Evolutionary conservation across 768 basidiomycete species (phyloP), one percentile per base, ranked within the genome.

Genomic region (Infundibulicybe gibba): DNA sequence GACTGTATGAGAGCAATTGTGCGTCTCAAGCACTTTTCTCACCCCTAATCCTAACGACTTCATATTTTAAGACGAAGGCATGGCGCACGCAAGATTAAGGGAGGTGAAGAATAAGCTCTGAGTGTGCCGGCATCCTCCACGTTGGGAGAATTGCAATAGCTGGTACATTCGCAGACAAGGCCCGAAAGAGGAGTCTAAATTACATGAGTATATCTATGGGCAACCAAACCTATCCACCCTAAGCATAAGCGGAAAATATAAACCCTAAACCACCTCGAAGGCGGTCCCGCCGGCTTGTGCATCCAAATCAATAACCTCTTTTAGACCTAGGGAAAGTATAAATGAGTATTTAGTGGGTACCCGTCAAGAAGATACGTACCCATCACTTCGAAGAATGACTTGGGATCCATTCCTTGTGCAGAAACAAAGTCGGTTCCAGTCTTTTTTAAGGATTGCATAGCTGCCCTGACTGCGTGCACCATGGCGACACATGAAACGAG

Each of bases 1-100:
- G 74, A n/a, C 70, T 94, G 20, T 95, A 85, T 57, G 76, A 87
- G 37, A 66, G 64, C 39, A 97, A 92, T 54, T 97, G 94, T 95
- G 61, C 69, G 91, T 61, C 32, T 47, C 35, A 19, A 13, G 3
- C 10, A 15, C 10, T 20, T 17, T 32, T 15, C 25, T 14, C 2
- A 16, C 20, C 32, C 31, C 1, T 47, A 13, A 31, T 21, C 8
- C 10, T 3, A 15, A 10, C 41, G 3, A 40, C 21, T 4, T 6
- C 25, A 40, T 46, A 12, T 14, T 41, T 43, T 35, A 43, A 72
- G 70, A 72, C 39, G 65, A 69, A 50, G 65, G 63, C 43, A 55
- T 72, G 60, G 64, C 66, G 49, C 58, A 59, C 45, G 68, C 63
- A 15, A 57, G 50, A 19, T 53, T 72, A 20, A 51, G 59, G 44